A percentile compares a stretch with the other conserved stretches of the same genome.
phyloP scores from a whole-genome alignment of 1,139 yeast species.

The Barnettozyma hawaiiensis region DNA sequence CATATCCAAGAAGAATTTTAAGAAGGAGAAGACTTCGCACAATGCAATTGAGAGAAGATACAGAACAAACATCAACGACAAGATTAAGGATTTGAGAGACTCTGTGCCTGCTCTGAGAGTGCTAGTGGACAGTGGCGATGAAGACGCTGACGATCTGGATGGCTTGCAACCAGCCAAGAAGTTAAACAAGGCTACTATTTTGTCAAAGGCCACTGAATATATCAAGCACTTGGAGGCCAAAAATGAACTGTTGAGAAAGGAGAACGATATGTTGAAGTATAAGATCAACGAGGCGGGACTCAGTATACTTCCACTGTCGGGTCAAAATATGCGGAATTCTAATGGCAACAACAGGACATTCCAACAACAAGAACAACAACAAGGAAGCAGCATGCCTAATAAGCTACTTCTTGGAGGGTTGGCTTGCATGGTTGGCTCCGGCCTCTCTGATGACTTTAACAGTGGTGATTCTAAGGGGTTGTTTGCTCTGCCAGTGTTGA shows the following conservation, averaged over 20 bases:
- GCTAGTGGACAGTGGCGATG: constrained; percentile 34
- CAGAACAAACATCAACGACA: constrained; percentile 65
- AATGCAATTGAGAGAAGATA: constrained; percentile 74
- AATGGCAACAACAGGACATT: constrained; percentile 7
- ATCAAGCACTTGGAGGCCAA: constrained; percentile 75
- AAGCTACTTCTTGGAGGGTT: constrained; percentile 30
- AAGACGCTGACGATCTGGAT: constrained; percentile 48
- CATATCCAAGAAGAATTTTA: constrained; percentile 20
- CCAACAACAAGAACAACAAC: constrained; percentile 5
- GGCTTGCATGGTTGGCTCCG: constrained; percentile 31
- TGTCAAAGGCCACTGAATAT: constrained; percentile 87
- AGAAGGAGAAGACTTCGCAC: constrained; percentile 59
- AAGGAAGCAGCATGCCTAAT: constrained; percentile 20
- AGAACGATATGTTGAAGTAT: constrained; percentile 44
- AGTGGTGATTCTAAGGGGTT: constrained; percentile 25
- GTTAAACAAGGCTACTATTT: constrained; percentile 82
- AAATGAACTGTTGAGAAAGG: constrained; percentile 51
- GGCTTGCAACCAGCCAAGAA: constrained; percentile 86
- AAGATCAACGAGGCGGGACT: constrained; percentile 17
- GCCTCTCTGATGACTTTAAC: constrained; percentile 28
- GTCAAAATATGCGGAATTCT: constrained; percentile 14
- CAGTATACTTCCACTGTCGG: constrained; percentile 19
- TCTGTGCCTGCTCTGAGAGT: constrained; percentile 59
- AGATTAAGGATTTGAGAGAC: constrained; percentile 59
- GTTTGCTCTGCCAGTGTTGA: constrained; percentile 29